phyloP scores from a whole-genome alignment of 306 rosid species.

The Medicago arabica region DNA sequence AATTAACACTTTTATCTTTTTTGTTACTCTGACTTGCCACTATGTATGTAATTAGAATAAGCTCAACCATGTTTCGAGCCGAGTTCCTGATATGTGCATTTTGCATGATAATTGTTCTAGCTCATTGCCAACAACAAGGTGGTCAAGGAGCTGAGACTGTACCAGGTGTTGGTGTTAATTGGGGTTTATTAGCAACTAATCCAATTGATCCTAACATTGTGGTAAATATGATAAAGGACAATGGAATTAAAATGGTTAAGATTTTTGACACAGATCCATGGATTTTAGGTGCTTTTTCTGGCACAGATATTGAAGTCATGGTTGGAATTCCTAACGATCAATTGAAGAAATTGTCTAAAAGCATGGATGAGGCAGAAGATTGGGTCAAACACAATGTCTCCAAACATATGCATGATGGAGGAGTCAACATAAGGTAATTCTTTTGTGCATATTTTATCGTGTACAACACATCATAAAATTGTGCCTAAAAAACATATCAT shows the following conservation, averaged over 20 bases:
- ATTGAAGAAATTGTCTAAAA: slow-evolving; percentile 41
- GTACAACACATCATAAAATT: background rate
- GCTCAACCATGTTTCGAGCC: slow-evolving; percentile 42
- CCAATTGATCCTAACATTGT: slow-evolving; percentile 56
- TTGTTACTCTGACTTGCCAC: slow-evolving; percentile 32
- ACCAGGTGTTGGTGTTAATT: slow-evolving; percentile 62
- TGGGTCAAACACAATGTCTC: slow-evolving; percentile 76
- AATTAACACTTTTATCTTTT: background rate
- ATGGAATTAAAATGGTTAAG: slow-evolving; percentile 69
- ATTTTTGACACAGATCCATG: slow-evolving; percentile 76
- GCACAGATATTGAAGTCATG: slow-evolving; percentile 67
- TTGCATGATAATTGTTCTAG: slow-evolving; percentile 31
- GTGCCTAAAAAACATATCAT: no score
- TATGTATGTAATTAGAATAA: background rate
- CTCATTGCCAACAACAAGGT: slow-evolving; percentile 33
- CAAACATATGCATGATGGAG: slow-evolving; percentile 48
- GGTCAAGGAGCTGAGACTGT: slow-evolving; percentile 1
- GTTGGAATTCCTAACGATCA: slow-evolving; percentile 79
- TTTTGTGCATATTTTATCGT: no score
- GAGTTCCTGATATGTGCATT: slow-evolving; percentile 34
- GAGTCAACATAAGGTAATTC: slow-evolving; percentile 67
- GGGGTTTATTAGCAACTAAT: slow-evolving; percentile 76
- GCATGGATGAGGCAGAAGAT: slow-evolving; percentile 43
- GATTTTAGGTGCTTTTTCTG: slow-evolving; percentile 61
- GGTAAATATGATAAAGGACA: slow-evolving; percentile 67